A percentile compares a stretch with the other conserved stretches of the same genome.
Evolutionary conservation across 495 filamentous ascomycete species (phyloP).

Genomic region (Pseudevernia furfuracea): DNA sequence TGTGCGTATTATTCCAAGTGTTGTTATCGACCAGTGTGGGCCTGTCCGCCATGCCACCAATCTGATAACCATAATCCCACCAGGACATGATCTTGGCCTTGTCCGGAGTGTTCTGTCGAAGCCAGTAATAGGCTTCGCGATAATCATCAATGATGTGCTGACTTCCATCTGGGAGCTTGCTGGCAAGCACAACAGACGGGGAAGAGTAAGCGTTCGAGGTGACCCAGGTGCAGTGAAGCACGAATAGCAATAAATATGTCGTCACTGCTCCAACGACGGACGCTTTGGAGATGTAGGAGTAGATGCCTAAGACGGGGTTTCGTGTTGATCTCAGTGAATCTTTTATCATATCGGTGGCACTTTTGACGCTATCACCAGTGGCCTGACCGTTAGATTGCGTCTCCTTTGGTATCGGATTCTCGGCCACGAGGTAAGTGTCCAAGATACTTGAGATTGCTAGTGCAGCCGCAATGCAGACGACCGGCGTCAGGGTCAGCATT

Average conservation of each 20-base stretch:
- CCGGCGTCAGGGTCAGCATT: constrained; percentile 94
- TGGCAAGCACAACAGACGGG: constrained; percentile 93
- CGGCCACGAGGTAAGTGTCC: constrained; percentile 69
- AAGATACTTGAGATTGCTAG: constrained; percentile 83
- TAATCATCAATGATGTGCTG: constrained; percentile 99
- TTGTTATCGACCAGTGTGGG: constrained; percentile 99
- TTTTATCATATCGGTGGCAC: constrained; percentile 27
- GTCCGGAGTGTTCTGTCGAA: constrained; percentile 88
- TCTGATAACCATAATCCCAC: constrained; percentile 99
- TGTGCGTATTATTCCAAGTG: constrained; percentile 99
- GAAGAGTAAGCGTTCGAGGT: constrained; percentile 98
- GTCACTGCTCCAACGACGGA: constrained; percentile 62
- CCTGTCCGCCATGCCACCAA: constrained; percentile 98
- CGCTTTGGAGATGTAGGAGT: constrained; percentile 69
- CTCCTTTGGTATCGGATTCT: constrained; percentile 40
- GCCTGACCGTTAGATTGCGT: constrained; percentile 41
- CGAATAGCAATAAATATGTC: constrained; percentile 82
- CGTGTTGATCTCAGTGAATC: constrained; percentile 58
- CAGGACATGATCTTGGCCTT: constrained; percentile 99
- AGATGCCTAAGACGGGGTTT: constrained; percentile 73
- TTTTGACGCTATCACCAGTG: constrained; percentile 31
- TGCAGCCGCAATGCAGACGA: constrained; percentile 92
- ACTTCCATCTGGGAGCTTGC: constrained; percentile 83
- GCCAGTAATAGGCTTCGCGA: constrained; percentile 98
- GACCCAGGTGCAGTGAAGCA: constrained; percentile 98